A percentile compares a stretch with the other conserved stretches of the same genome.
Conservation (phyloP, 2,329 filamentous ascomycete species). For the Trichoderma sp. region DNA sequence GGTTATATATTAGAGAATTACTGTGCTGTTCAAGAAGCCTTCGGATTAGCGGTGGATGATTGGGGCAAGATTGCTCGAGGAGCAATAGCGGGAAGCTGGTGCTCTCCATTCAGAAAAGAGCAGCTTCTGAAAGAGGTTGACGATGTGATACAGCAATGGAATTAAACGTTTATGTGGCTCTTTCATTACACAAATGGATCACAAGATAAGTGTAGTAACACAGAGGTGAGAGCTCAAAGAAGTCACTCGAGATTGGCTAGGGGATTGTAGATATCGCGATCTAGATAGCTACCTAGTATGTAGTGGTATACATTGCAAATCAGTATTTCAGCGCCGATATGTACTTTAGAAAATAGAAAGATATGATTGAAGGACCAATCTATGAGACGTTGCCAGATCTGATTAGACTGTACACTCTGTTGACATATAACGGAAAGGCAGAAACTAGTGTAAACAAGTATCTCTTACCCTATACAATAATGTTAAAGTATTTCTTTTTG, state of each 20-base stretch:
- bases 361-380: not conserved
- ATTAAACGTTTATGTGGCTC: not conserved
- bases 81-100: conserved; percentile 68
- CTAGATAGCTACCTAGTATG: no score
- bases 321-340: not conserved
- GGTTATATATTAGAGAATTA: conserved; percentile 72
- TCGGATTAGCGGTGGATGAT: conserved; percentile 58
- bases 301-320: not conserved
- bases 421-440: not conserved
- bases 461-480: not conserved
- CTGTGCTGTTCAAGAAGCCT: conserved; percentile 70
- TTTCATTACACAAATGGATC: not conserved
- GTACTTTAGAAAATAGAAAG: not conserved
- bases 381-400: not conserved
- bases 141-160: conserved; percentile 21
- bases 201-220: not conserved
- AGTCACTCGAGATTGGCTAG: not conserved
- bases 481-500: not conserved
- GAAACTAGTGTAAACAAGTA: not conserved
- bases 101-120: conserved; percentile 58
- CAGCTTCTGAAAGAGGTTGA: conserved; percentile 50
- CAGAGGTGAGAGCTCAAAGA: not conserved
- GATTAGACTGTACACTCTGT: not conserved
- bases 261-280: not conserved
- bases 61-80: conserved; percentile 63